Percentiles rank a stretch among this genome's conserved stretches.
These are phyloP conservation scores for Puccinia horiana DNA, from an alignment of 1,284 basidiomycete species.

Conservation along the genomic window DNA sequence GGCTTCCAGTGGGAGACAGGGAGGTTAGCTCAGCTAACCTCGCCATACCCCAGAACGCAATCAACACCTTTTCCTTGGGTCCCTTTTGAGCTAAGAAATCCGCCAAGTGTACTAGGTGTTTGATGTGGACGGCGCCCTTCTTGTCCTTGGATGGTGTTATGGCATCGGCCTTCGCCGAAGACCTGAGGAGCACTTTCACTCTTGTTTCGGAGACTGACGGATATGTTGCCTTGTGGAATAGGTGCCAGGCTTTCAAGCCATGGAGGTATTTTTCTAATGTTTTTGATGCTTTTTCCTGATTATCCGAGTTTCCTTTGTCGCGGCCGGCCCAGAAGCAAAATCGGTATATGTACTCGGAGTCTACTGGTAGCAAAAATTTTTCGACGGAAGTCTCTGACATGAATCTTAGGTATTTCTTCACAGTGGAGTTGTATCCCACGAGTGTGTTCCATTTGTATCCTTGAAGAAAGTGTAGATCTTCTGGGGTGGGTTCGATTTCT, in stretches of 20 bases:
- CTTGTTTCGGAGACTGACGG: not conserved
- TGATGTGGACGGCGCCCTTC: not conserved
- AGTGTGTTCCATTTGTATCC: too few relatives aligned
- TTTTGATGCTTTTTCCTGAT: too few relatives aligned
- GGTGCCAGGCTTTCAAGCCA: not conserved
- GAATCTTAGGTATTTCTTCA: too few relatives aligned
- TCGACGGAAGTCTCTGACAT: too few relatives aligned
- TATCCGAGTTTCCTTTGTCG: too few relatives aligned
- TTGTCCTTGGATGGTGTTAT: not conserved
- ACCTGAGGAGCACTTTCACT: not conserved
- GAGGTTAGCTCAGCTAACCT: not conserved
- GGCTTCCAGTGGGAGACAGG: too few relatives aligned
- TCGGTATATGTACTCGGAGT: too few relatives aligned
- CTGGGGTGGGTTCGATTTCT: too few relatives aligned
- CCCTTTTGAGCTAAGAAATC: not conserved
- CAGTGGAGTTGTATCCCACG: too few relatives aligned
- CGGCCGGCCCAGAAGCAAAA: too few relatives aligned
- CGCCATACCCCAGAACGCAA: slow-evolving; percentile 6
- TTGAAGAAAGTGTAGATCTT: too few relatives aligned
- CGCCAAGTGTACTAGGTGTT: not conserved
- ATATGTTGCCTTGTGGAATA: not conserved
- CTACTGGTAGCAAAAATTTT: too few relatives aligned
- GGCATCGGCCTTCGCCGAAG: not conserved
- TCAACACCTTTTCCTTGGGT: not conserved
- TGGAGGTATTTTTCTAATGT: not conserved